phyloP scores from a whole-genome alignment of 768 basidiomycete genomes.

The Dioszegia crocea region DNA sequence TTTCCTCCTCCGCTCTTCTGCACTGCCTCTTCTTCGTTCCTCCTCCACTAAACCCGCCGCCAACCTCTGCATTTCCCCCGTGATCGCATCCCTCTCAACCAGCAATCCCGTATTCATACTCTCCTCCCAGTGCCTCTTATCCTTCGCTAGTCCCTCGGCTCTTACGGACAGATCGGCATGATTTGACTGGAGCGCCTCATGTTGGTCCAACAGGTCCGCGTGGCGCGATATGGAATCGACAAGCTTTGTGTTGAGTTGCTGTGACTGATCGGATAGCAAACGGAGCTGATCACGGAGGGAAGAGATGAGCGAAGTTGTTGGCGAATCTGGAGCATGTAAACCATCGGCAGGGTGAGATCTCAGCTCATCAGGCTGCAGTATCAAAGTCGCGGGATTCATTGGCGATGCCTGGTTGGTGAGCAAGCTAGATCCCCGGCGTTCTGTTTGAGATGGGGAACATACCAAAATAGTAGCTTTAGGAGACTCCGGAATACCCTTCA shows the following conservation, averaged over 20 bases:
- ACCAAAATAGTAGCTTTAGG: background rate
- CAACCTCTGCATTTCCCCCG: constrained; percentile 80
- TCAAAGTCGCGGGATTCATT: background rate
- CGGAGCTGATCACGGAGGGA: constrained; percentile 76
- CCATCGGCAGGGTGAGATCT: constrained; percentile 31
- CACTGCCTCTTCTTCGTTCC: constrained; percentile 82
- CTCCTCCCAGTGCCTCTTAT: constrained; percentile 79
- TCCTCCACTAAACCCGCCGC: constrained; percentile 96
- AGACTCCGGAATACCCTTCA: too few relatives aligned
- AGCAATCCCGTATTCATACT: constrained; percentile 85
- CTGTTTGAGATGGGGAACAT: background rate
- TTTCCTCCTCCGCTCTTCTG: constrained; percentile 70
- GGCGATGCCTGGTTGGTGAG: background rate
- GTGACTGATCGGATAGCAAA: constrained; percentile 83
- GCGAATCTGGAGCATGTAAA: constrained; percentile 67
- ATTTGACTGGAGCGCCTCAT: constrained; percentile 57
- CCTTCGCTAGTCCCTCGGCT: constrained; percentile 72
- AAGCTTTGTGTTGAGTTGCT: constrained; percentile 84
- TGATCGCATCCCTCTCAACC: constrained; percentile 87
- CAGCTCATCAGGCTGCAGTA: constrained; percentile 13
- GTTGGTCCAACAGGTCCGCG: constrained; percentile 84
- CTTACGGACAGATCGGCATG: constrained; percentile 57
- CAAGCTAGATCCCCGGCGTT: too few relatives aligned
- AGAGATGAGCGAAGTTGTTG: constrained; percentile 61
- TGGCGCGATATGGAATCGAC: constrained; percentile 86